phyloP scores from a whole-genome alignment of 352 stramenopile genomes.

The Phytopythium vexans region DNA sequence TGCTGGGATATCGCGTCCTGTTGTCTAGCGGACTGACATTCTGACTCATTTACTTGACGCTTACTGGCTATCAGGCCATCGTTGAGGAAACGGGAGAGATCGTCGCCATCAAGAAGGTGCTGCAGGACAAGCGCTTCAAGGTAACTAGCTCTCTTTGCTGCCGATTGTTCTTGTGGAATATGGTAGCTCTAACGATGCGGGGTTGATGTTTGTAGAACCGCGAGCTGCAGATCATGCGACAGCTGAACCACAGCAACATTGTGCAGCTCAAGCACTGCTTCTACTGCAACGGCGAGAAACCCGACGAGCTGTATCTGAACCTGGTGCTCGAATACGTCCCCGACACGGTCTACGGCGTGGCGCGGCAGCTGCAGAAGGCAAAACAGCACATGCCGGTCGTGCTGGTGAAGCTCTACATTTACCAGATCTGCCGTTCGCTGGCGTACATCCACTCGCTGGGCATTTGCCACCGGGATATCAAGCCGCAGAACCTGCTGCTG shows the following conservation, averaged over 20 bases:
- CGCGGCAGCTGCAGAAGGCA: constrained; percentile 94
- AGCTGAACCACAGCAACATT: constrained; percentile 99
- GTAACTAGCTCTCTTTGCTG: constrained; percentile 19
- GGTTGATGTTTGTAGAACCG: constrained; percentile 81
- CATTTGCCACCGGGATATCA: constrained; percentile 99
- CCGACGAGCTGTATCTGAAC: constrained; percentile 98
- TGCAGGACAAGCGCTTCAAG: constrained; percentile 99
- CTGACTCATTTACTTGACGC: too few relatives aligned
- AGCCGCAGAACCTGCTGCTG: constrained; percentile 99
- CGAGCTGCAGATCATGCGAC: constrained; percentile 99
- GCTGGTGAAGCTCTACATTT: constrained; percentile 99
- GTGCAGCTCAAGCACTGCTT: constrained; percentile 99
- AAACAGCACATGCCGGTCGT: constrained; percentile 96
- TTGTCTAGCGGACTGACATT: too few relatives aligned
- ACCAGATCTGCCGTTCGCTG: constrained; percentile 97
- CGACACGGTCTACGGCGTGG: constrained; percentile 98
- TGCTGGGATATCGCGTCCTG: background rate
- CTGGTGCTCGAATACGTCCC: constrained; percentile 99
- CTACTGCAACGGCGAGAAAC: constrained; percentile 95
- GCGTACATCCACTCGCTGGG: constrained; percentile 97
- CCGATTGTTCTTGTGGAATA: constrained; percentile 3
- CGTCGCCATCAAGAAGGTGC: constrained; percentile 99
- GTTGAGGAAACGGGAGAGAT: constrained; percentile 97
- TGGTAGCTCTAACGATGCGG: constrained; percentile 7
- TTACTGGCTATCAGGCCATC: constrained; percentile 48